A percentile compares a stretch with the other conserved stretches of the same genome.
Evolutionary conservation across 2,329 filamentous ascomycete genomes (phyloP).

Genomic region (Aspergillus spinulosporus): DNA sequence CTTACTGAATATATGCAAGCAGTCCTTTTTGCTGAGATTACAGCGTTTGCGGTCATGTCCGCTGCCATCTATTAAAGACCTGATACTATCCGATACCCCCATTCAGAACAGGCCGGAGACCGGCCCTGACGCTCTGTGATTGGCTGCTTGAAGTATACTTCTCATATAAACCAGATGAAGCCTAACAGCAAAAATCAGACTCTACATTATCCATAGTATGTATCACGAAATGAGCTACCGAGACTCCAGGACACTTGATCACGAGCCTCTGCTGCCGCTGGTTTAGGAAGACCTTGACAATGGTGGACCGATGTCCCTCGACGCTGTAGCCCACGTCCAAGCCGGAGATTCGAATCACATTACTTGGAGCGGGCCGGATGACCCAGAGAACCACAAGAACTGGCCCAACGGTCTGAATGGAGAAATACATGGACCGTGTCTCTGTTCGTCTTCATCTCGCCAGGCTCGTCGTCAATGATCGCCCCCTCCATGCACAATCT

Average conservation of each 20-base stretch:
- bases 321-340: background rate
- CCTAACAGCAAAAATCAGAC: background rate
- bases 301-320: background rate
- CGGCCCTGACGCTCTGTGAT: background rate
- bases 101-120: background rate
- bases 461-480: constrained; percentile 63
- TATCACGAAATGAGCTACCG: background rate
- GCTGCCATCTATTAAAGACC: too few relatives aligned
- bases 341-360: background rate
- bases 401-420: constrained; percentile 59
- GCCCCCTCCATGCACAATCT: constrained; percentile 54
- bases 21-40: too few relatives aligned
- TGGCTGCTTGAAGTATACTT: background rate
- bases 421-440: constrained; percentile 55
- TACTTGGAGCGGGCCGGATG: constrained; percentile 40
- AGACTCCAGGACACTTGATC: background rate
- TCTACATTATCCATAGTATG: background rate
- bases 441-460: constrained; percentile 61
- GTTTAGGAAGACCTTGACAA: background rate
- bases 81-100: too few relatives aligned
- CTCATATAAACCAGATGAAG: background rate
- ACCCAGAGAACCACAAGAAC: constrained; percentile 51
- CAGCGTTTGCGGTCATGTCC: too few relatives aligned
- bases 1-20: too few relatives aligned
- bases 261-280: too few relatives aligned